phyloP scores from a whole-genome alignment of 768 basidiomycete species.

The Tylopilus intermedius region DNA sequence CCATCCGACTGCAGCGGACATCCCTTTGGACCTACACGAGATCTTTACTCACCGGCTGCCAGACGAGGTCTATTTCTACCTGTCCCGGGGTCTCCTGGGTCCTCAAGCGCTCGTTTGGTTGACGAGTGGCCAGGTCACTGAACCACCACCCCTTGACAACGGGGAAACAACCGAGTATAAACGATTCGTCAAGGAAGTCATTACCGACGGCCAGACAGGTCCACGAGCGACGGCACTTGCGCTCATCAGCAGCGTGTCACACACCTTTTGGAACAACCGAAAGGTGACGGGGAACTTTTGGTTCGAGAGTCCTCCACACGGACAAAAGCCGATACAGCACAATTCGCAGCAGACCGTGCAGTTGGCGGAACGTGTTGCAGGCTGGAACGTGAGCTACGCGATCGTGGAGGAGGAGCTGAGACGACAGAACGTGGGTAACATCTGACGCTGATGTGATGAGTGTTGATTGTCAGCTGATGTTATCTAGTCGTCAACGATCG shows the following conservation, averaged over 20 bases:
- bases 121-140: constrained; percentile 77
- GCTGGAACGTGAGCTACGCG: constrained; percentile 84
- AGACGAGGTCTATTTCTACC: constrained; percentile 94
- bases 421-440: constrained; percentile 82
- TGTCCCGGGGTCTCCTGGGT: constrained; percentile 85
- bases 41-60: constrained; percentile 93
- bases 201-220: constrained; percentile 91
- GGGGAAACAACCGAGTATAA: constrained; percentile 94
- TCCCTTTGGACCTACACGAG: constrained; percentile 87
- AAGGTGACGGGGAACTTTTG: constrained; percentile 72
- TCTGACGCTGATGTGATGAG: constrained; percentile 15
- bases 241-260: constrained; percentile 73
- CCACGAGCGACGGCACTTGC: constrained; percentile 90
- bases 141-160: constrained; percentile 87
- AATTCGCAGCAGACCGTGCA: constrained; percentile 75
- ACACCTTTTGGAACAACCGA: constrained; percentile 76
- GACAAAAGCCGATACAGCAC: constrained; percentile 61
- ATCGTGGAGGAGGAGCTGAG: constrained; percentile 92
- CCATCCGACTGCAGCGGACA: constrained; percentile 78
- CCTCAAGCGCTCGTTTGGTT: constrained; percentile 95
- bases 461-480: constrained; percentile 23
- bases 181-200: constrained; percentile 91
- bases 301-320: constrained; percentile 57
- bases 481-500: constrained; percentile 89
- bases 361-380: constrained; percentile 79